These are phyloP conservation scores for Deinandra increscens DNA, from an alignment of 129 eudicot genomes.

Conservation along the genomic window DNA sequence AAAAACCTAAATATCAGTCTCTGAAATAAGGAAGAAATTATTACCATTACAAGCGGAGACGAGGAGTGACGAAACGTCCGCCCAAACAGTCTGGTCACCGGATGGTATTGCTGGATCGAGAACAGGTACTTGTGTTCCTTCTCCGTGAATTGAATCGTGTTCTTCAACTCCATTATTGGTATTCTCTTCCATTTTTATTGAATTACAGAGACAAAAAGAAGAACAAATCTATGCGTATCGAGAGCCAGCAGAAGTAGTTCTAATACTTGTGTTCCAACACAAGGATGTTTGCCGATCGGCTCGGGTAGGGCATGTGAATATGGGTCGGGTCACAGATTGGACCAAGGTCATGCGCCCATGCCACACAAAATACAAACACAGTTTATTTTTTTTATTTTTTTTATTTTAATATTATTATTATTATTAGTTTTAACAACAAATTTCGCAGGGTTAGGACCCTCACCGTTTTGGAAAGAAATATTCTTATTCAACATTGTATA, in stretches of 20 bases:
- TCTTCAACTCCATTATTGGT: slow-evolving; percentile 24
- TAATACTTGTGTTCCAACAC: slow-evolving; percentile 14
- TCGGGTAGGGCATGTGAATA: slow-evolving; percentile 42
- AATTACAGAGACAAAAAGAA: background rate
- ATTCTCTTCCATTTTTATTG: slow-evolving; percentile 35
- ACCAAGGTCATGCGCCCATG: too few relatives aligned
- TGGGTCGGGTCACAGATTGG: slow-evolving; percentile 31
- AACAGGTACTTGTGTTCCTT: slow-evolving; percentile 15
- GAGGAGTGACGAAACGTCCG: slow-evolving; percentile 73
- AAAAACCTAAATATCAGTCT: background rate
- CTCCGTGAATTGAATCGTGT: slow-evolving; percentile 24
- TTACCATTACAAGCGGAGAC: slow-evolving; percentile 62
- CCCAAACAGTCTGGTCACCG: slow-evolving; percentile 70
- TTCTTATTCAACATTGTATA: too few relatives aligned
- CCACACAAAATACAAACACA: too few relatives aligned
- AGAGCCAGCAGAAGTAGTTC: slow-evolving; percentile 8
- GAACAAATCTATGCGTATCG: background rate
- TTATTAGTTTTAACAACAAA: too few relatives aligned
- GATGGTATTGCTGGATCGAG: slow-evolving; percentile 53
- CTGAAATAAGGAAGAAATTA: background rate
- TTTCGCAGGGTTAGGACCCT: too few relatives aligned
- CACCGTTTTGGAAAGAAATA: too few relatives aligned
- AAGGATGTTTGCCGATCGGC: slow-evolving; percentile 30
- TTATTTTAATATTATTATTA: too few relatives aligned
- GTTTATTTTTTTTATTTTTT: too few relatives aligned